phyloP scores from a whole-genome alignment of 1,284 basidiomycete species.

The Trichosporon faecale region DNA sequence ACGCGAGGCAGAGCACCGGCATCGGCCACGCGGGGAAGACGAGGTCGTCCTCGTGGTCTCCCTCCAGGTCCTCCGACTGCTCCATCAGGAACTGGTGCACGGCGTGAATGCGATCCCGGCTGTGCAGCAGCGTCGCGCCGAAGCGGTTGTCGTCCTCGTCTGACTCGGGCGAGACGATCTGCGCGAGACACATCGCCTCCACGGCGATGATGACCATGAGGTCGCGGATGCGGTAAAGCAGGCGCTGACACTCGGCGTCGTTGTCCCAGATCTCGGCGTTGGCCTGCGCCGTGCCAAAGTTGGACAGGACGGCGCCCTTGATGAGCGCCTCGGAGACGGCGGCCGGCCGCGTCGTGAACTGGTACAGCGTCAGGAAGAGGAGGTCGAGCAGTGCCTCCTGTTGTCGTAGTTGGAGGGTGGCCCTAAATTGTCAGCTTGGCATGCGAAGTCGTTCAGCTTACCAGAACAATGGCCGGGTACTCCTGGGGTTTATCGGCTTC shows the following conservation, averaged over 20 bases:
- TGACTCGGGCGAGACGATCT: slow-evolving; percentile 33
- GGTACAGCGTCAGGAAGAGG: slow-evolving; percentile 41
- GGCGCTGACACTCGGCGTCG: slow-evolving; percentile 31
- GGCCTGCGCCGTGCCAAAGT: slow-evolving; percentile 42
- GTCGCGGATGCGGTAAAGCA: slow-evolving; percentile 39
- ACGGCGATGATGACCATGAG: slow-evolving; percentile 38
- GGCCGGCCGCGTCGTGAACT: slow-evolving; percentile 35
- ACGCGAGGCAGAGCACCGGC: slow-evolving; percentile 44
- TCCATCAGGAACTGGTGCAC: slow-evolving; percentile 40
- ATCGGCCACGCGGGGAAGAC: slow-evolving; percentile 35
- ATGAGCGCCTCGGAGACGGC: slow-evolving; percentile 41
- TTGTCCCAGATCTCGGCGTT: slow-evolving; percentile 42
- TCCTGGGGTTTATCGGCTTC: slow-evolving; percentile 24
- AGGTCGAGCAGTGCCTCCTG: slow-evolving; percentile 42
- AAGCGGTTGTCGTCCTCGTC: slow-evolving; percentile 22
- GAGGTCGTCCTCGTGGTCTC: slow-evolving; percentile 18
- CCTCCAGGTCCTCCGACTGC: slow-evolving; percentile 31
- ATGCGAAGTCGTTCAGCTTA: slow-evolving; percentile 16
- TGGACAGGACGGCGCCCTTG: slow-evolving; percentile 37
- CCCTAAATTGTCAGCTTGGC: slow-evolving; percentile 26
- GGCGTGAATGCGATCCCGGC: slow-evolving; percentile 32
- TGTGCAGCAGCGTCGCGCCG: slow-evolving; percentile 32
- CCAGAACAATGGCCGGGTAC: slow-evolving; percentile 35
- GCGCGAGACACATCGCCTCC: slow-evolving; percentile 38
- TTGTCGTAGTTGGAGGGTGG: slow-evolving; percentile 39